These are phyloP conservation scores for Tricholoma terreum DNA, from an alignment of 768 basidiomycete genomes.

Conservation along the genomic window DNA sequence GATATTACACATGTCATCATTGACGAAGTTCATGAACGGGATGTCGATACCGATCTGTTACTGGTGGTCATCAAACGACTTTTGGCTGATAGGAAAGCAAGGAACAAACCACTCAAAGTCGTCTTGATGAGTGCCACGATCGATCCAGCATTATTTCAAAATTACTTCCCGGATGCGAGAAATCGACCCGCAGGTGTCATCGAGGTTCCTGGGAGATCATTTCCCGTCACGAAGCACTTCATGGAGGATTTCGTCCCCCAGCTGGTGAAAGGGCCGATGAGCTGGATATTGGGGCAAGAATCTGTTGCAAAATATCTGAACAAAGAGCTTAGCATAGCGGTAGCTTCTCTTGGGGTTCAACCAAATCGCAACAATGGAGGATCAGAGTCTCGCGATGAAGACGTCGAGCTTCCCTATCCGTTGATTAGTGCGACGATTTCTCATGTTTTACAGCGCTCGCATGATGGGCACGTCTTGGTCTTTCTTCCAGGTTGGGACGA, in stretches of 20 bases:
- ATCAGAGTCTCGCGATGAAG: constrained; percentile 34
- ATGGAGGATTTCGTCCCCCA: constrained; percentile 72
- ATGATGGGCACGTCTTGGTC: constrained; percentile 85
- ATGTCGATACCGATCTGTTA: constrained; percentile 87
- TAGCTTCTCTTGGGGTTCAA: constrained; percentile 24
- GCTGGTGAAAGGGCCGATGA: constrained; percentile 39
- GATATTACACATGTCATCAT: constrained; percentile 87
- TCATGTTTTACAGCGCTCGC: constrained; percentile 68
- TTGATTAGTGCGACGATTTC: constrained; percentile 80
- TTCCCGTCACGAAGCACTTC: constrained; percentile 80
- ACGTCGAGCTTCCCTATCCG: constrained; percentile 76
- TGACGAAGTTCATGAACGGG: constrained; percentile 95
- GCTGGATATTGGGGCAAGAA: constrained; percentile 72
- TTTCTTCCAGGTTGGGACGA: constrained; percentile 96
- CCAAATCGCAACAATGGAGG: constrained; percentile 9
- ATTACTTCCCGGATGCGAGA: constrained; percentile 71
- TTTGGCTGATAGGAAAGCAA: constrained; percentile 67
- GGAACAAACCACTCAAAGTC: constrained; percentile 74
- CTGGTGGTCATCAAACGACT: constrained; percentile 87
- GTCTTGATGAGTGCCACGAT: constrained; percentile 97
- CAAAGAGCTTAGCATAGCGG: constrained; percentile 53
- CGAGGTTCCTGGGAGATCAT: constrained; percentile 88
- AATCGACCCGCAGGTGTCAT: constrained; percentile 65
- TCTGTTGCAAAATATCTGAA: constrained; percentile 68
- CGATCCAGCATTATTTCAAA: constrained; percentile 83